A percentile compares a stretch with the other conserved stretches of the same genome.
Conservation (phyloP, 805 yeast genomes). For the Candida pseudofarinosa region DNA sequence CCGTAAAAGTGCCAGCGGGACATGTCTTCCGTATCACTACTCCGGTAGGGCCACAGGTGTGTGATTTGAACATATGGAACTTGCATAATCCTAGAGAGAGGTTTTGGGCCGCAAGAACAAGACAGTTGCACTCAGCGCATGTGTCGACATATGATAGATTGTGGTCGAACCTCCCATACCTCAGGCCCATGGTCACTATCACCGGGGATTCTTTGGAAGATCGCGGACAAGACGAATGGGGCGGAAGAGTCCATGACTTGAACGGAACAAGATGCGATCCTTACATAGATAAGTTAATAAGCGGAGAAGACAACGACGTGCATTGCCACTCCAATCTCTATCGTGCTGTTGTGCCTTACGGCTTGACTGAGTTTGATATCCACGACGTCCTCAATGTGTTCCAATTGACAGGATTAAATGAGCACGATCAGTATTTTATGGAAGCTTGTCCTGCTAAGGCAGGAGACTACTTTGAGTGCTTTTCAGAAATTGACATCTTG, state of each 20-base stretch:
- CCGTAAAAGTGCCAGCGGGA: slow-evolving; percentile 61
- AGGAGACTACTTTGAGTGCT: slow-evolving; percentile 61
- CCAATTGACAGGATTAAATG: slow-evolving; percentile 65
- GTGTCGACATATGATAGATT: slow-evolving; percentile 57
- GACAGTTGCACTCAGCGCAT: slow-evolving; percentile 63
- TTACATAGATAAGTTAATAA: slow-evolving; percentile 57
- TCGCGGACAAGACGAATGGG: slow-evolving; percentile 55
- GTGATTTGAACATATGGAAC: slow-evolving; percentile 66
- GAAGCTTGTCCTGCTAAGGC: slow-evolving; percentile 61
- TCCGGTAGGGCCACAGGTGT: slow-evolving; percentile 69
- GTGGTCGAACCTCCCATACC: slow-evolving; percentile 64
- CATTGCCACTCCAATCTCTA: slow-evolving; percentile 66
- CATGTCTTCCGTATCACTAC: slow-evolving; percentile 56
- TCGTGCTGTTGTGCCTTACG: slow-evolving; percentile 55
- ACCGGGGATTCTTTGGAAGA: slow-evolving; percentile 55
- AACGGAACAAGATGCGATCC: slow-evolving; percentile 70
- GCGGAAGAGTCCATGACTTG: slow-evolving; percentile 62
- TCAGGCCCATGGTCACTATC: slow-evolving; percentile 61
- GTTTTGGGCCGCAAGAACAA: slow-evolving; percentile 66
- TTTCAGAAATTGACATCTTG: slow-evolving; percentile 61
- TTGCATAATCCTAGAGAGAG: slow-evolving; percentile 57
- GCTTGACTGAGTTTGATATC: slow-evolving; percentile 61
- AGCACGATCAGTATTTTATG: slow-evolving; percentile 65
- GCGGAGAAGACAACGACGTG: slow-evolving; percentile 62
- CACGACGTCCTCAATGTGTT: slow-evolving; percentile 69